Percentiles rank a stretch among this genome's conserved stretches.
These are phyloP conservation scores for Lentinula boryana DNA, from an alignment of 768 basidiomycete species.

Conservation along the genomic window DNA sequence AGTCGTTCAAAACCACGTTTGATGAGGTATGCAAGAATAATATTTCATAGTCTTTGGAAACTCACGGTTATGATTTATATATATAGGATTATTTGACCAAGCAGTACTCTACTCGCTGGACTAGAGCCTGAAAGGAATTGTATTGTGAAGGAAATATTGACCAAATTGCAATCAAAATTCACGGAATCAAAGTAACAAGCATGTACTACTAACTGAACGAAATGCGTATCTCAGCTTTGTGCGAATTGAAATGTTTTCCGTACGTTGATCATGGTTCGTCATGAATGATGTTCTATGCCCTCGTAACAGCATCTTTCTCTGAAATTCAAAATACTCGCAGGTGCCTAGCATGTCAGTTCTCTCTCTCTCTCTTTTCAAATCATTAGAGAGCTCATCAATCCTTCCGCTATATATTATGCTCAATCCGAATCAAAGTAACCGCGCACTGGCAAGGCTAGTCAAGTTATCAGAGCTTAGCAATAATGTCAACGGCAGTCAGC, in stretches of 20 bases:
- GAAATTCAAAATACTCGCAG: too few relatives aligned
- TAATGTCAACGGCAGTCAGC: not conserved
- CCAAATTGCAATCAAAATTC: not conserved
- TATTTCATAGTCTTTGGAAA: not conserved
- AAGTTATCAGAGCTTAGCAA: too few relatives aligned
- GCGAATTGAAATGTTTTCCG: not conserved
- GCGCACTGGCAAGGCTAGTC: too few relatives aligned
- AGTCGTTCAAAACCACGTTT: constrained; percentile 4
- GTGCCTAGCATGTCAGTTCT: too few relatives aligned
- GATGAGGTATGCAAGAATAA: not conserved
- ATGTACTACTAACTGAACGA: not conserved
- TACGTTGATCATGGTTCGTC: too few relatives aligned
- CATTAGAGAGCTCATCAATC: too few relatives aligned
- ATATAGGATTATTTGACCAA: not conserved
- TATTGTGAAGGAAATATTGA: not conserved
- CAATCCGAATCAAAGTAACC: too few relatives aligned
- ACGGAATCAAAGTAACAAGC: not conserved
- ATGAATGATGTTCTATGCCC: too few relatives aligned
- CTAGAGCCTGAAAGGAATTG: not conserved
- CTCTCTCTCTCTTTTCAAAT: too few relatives aligned
- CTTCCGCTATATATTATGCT: too few relatives aligned
- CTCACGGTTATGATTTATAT: not conserved
- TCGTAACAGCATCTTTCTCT: too few relatives aligned
- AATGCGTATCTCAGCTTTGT: not conserved
- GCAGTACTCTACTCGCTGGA: not conserved